Evolutionary conservation across 208 protist species (phyloP).

Genomic region (Acanthamoeba quina): DNA sequence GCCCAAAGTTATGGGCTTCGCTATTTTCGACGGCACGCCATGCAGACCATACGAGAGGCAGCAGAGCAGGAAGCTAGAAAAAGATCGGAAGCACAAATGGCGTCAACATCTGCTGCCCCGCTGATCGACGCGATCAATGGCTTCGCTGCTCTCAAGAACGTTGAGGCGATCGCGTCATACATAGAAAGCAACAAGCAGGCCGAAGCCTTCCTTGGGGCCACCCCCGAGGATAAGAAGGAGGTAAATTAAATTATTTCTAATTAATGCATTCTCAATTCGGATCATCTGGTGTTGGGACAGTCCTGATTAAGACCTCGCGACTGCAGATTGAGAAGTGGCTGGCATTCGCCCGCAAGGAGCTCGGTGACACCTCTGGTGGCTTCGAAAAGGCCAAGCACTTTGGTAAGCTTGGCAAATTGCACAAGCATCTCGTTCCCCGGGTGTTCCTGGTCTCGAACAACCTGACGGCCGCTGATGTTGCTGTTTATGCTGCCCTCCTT

Average conservation of each 20-base stretch:
- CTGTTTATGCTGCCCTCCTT: conserved; percentile 47
- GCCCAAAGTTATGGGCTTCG: background rate
- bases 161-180: background rate
- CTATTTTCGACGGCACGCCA: background rate
- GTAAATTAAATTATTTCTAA: background rate
- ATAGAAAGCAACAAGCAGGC: conserved; percentile 35
- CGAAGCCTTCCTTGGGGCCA: conserved; percentile 13
- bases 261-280: background rate
- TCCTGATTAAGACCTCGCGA: background rate
- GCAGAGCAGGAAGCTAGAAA: background rate
- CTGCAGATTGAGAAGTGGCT: conserved; percentile 64
- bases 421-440: conserved; percentile 62
- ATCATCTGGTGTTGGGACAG: background rate
- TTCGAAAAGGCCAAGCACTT: conserved; percentile 63
- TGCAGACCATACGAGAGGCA: background rate
- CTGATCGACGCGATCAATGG: conserved; percentile 20
- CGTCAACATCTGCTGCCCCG: background rate
- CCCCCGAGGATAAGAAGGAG: conserved; percentile 59
- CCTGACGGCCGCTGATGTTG: conserved; percentile 68
- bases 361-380: conserved; percentile 22
- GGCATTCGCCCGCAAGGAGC: conserved; percentile 56
- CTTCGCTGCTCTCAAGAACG: background rate
- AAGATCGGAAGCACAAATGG: conserved; percentile 5
- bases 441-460: conserved; percentile 55
- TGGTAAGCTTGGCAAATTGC: conserved; percentile 43